phyloP scores from a whole-genome alignment of 208 protist genomes.

The Leishmania braziliensis region DNA sequence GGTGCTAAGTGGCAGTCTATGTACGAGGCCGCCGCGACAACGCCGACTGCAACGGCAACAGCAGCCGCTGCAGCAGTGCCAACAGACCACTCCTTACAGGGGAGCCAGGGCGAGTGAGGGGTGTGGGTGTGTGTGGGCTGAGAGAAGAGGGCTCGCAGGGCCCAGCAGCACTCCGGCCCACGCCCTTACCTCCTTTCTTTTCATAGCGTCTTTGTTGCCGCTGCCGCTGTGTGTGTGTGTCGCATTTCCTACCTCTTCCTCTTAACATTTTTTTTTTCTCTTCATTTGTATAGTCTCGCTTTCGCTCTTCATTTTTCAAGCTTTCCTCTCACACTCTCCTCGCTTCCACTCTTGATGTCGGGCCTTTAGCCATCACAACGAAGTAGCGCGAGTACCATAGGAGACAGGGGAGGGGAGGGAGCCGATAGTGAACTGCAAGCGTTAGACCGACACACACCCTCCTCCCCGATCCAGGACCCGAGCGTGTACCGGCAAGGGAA shows the following conservation, averaged over 20 bases:
- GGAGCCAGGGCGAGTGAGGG: neutral
- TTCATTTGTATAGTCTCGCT: neutral
- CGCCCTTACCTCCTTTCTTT: neutral
- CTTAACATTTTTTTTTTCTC: neutral
- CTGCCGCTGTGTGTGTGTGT: neutral
- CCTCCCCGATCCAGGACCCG: neutral
- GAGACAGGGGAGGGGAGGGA: neutral
- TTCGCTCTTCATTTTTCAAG: neutral
- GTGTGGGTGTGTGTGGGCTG: neutral
- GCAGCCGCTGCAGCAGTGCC: neutral
- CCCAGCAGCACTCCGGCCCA: neutral
- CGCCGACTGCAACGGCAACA: neutral
- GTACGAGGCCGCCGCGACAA: neutral
- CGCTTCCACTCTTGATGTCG: neutral
- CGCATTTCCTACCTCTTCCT: neutral
- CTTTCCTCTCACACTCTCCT: neutral
- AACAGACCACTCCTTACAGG: neutral
- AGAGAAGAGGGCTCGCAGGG: neutral
- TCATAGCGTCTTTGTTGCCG: neutral
- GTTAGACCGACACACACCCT: neutral
- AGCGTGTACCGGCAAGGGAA: neutral
- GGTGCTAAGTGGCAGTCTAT: slow-evolving; percentile 23
- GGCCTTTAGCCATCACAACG: neutral
- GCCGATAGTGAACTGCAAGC: neutral
- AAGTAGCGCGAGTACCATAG: neutral